phyloP scores from a whole-genome alignment of 495 filamentous ascomycete genomes.

The Trichoderma parareesei region DNA sequence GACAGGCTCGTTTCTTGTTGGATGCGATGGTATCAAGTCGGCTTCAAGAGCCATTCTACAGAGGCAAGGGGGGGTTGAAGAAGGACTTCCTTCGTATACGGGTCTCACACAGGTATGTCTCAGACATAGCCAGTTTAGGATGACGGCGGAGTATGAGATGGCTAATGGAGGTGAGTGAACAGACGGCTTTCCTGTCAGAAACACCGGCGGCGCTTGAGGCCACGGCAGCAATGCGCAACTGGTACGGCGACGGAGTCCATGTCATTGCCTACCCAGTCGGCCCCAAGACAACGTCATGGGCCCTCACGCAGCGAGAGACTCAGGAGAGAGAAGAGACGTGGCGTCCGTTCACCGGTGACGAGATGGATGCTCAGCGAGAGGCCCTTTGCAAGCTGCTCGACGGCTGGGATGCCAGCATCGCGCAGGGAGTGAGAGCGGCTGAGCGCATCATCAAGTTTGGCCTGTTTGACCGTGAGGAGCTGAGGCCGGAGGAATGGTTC shows the following conservation, averaged over 20 bases:
- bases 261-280: slow-evolving; percentile 20
- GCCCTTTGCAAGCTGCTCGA: slow-evolving; percentile 9
- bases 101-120: slow-evolving; percentile 12
- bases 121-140: background rate
- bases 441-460: slow-evolving; percentile 19
- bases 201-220: slow-evolving; percentile 13
- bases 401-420: slow-evolving; percentile 15
- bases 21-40: slow-evolving; percentile 22
- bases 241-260: slow-evolving; percentile 19
- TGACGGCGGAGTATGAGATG: background rate
- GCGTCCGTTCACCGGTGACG: slow-evolving; percentile 10
- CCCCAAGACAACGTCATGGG: slow-evolving; percentile 17
- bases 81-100: slow-evolving; percentile 9
- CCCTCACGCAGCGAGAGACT: slow-evolving; percentile 17
- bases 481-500: slow-evolving; percentile 19
- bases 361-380: slow-evolving; percentile 5
- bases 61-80: background rate
- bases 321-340: slow-evolving; percentile 17
- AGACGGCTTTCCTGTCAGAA: slow-evolving; percentile 13
- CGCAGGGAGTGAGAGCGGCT: slow-evolving; percentile 13
- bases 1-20: slow-evolving; percentile 19
- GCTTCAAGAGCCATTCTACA: slow-evolving; percentile 14
- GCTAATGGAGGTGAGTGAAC: background rate
- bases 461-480: slow-evolving; percentile 17
- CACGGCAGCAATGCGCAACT: slow-evolving; percentile 16